These are phyloP conservation scores for Straminergon stramineum DNA, from an alignment of 225 moss, liverwort and hornwort species.

Conservation along the genomic window DNA sequence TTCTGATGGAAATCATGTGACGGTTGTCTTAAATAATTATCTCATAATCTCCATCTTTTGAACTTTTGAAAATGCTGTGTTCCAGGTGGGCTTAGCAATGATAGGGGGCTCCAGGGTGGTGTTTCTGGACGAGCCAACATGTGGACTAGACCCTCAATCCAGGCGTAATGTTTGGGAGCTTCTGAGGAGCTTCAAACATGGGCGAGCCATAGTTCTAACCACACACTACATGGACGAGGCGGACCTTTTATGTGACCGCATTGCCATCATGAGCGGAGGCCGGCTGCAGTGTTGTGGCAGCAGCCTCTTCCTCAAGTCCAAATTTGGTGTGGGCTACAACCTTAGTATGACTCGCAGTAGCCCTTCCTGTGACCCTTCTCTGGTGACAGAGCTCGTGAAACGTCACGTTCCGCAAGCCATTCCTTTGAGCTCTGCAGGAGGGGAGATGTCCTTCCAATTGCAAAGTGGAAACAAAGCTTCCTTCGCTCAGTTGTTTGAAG, in stretches of 20 bases:
- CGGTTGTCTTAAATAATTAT: background rate
- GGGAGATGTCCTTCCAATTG: slow-evolving; percentile 82
- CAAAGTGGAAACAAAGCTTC: slow-evolving; percentile 45
- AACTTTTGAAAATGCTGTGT: background rate
- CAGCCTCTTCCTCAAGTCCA: slow-evolving; percentile 79
- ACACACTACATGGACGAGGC: slow-evolving; percentile 99
- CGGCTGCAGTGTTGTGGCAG: slow-evolving; percentile 79
- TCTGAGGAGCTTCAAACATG: slow-evolving; percentile 52
- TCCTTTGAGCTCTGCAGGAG: slow-evolving; percentile 65
- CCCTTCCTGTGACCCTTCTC: slow-evolving; percentile 24
- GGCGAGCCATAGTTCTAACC: slow-evolving; percentile 80
- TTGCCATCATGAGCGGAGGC: slow-evolving; percentile 89
- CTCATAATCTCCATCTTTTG: background rate
- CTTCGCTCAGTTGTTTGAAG: slow-evolving; percentile 49
- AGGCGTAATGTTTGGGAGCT: slow-evolving; percentile 84
- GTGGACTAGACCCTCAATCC: slow-evolving; percentile 90
- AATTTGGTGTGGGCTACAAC: slow-evolving; percentile 79
- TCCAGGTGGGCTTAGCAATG: slow-evolving; percentile 84
- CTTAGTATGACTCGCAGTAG: slow-evolving; percentile 60
- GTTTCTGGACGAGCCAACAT: slow-evolving; percentile 87
- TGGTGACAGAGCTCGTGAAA: slow-evolving; percentile 45
- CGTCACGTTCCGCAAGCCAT: slow-evolving; percentile 60
- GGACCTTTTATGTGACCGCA: slow-evolving; percentile 80
- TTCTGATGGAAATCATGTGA: background rate
- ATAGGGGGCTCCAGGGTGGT: slow-evolving; percentile 81